Conservation (phyloP, 2,329 filamentous ascomycete species). For the Coniella lustricola region DNA sequence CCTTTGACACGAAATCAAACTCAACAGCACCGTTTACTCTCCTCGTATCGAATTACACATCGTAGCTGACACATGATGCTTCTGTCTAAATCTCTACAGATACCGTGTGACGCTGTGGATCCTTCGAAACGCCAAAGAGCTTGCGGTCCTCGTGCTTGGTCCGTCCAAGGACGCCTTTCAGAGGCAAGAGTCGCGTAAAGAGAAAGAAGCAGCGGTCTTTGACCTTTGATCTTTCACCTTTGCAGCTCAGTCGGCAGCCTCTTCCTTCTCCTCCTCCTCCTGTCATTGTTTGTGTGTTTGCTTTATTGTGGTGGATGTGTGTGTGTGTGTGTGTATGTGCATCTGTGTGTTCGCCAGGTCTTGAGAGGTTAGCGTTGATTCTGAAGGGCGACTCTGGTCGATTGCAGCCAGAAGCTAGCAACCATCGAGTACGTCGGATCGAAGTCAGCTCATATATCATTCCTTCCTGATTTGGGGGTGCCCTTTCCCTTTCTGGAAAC, state of each 20-base stretch:
- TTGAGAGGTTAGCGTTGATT: background rate
- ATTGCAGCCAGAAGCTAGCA: background rate
- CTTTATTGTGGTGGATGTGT: too few relatives aligned
- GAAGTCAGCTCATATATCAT: background rate
- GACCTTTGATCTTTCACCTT: background rate
- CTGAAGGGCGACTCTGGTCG: background rate
- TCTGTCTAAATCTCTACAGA: too few relatives aligned
- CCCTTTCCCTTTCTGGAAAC: background rate
- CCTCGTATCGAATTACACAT: too few relatives aligned
- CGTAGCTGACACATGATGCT: background rate
- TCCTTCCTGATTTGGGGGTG: slow-evolving; percentile 2
- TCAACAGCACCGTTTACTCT: too few relatives aligned
- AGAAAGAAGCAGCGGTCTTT: background rate
- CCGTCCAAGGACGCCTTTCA: background rate
- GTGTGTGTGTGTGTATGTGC: background rate
- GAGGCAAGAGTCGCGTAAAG: background rate
- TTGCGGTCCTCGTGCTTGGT: background rate
- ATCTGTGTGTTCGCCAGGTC: background rate
- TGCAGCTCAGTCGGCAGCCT: too few relatives aligned
- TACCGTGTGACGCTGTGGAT: too few relatives aligned
- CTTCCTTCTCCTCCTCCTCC: too few relatives aligned
- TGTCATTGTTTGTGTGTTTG: too few relatives aligned
- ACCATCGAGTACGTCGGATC: too few relatives aligned
- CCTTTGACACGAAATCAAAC: too few relatives aligned
- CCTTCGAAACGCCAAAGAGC: too few relatives aligned